Evolutionary conservation across 352 stramenopile species (phyloP).

Genomic region (Pythium rishiriense): DNA sequence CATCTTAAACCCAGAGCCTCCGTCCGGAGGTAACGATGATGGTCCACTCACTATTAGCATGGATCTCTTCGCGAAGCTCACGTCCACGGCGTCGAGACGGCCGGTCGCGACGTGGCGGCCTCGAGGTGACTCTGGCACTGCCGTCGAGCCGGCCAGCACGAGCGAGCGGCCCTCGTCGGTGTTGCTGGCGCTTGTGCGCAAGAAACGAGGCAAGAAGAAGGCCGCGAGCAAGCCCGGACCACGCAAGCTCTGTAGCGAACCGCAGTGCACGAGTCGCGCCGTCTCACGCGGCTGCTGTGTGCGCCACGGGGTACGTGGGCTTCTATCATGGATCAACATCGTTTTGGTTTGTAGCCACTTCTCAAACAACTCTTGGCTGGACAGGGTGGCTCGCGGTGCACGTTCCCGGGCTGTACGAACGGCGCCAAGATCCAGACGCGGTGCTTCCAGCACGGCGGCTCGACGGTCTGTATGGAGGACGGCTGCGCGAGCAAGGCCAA

Average conservation of each 20-base stretch:
- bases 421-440: slow-evolving; percentile 24
- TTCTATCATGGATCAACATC: not conserved
- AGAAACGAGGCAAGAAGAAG: slow-evolving; percentile 15
- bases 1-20: slow-evolving; percentile 12
- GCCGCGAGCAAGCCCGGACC: not conserved
- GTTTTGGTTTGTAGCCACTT: no score
- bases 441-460: slow-evolving; percentile 32
- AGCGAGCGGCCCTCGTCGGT: not conserved
- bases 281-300: slow-evolving; percentile 22
- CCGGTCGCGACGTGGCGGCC: not conserved
- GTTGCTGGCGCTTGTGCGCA: slow-evolving; percentile 14
- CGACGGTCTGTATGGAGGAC: slow-evolving; percentile 23
- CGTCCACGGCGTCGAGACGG: not conserved
- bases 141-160: not conserved
- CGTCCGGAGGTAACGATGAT: no score
- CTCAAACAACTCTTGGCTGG: no score
- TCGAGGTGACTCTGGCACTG: not conserved
- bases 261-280: slow-evolving; percentile 21
- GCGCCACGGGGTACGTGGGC: slow-evolving; percentile 15
- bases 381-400: slow-evolving; percentile 23
- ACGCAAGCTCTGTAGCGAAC: slow-evolving; percentile 11
- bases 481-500: slow-evolving; percentile 24
- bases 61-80: slow-evolving; percentile 1
- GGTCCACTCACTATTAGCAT: no score
- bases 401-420: slow-evolving; percentile 21